Conservation (phyloP, 163 green algal species). For the Scenedesmus sp. region DNA sequence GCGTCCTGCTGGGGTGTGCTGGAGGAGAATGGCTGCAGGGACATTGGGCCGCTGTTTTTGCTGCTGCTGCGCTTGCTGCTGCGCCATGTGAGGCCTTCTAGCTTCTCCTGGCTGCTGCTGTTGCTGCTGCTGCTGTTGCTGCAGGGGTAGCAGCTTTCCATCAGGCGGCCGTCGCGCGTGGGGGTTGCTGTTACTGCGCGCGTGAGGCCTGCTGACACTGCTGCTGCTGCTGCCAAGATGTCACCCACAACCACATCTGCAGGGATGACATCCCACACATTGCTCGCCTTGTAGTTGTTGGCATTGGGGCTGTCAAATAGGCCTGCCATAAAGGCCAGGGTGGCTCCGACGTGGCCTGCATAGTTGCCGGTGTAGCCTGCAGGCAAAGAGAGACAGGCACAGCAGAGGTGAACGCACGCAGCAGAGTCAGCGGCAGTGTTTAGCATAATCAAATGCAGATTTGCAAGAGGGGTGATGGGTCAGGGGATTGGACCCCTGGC, state of each 20-base stretch:
- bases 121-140: neutral
- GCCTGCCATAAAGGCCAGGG: constrained; percentile 57
- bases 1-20: neutral
- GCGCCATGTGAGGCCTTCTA: neutral
- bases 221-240: constrained; percentile 53
- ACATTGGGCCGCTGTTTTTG: neutral
- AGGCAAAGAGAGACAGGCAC: neutral
- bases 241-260: constrained; percentile 59
- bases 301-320: constrained; percentile 42
- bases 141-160: neutral
- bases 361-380: constrained; percentile 67
- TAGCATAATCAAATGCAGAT: neutral
- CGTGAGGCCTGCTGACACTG: neutral
- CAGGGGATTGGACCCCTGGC: no score
- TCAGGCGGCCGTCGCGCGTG: neutral
- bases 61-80: neutral
- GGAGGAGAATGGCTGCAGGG: neutral
- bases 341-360: constrained; percentile 49
- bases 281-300: constrained; percentile 44
- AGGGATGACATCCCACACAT: constrained; percentile 59
- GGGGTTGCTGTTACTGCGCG: neutral
- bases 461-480: no score
- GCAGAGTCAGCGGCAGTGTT: neutral
- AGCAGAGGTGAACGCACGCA: neutral
- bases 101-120: neutral